Conservation (phyloP, 768 basidiomycete species). For the Boletales sp. region DNA sequence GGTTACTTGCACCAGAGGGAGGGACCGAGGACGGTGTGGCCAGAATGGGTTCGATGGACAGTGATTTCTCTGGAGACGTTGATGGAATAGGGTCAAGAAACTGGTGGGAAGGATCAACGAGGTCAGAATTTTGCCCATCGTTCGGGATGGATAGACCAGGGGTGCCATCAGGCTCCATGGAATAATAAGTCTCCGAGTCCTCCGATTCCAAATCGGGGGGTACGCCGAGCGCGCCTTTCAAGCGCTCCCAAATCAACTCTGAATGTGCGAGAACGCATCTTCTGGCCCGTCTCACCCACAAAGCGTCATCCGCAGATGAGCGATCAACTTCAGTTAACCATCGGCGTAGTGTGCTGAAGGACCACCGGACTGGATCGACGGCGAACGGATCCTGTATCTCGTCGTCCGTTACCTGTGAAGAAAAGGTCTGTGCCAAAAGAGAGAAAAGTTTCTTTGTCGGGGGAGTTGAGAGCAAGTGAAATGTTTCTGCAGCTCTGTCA, state of each 20-base stretch:
- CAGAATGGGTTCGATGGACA: slow-evolving; percentile 55
- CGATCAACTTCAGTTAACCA: slow-evolving; percentile 69
- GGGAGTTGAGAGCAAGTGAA: slow-evolving; percentile 57
- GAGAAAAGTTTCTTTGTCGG: slow-evolving; percentile 71
- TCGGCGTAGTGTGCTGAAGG: slow-evolving; percentile 60
- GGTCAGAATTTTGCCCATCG: background rate
- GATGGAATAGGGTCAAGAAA: slow-evolving; percentile 1
- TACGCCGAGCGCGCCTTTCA: slow-evolving; percentile 84
- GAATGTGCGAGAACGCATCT: slow-evolving; percentile 71
- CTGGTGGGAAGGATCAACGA: background rate
- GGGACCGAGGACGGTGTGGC: slow-evolving; percentile 28
- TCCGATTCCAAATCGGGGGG: slow-evolving; percentile 80
- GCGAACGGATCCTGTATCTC: slow-evolving; percentile 34
- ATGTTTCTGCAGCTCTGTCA: slow-evolving; percentile 75
- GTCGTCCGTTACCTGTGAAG: slow-evolving; percentile 27
- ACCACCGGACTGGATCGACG: slow-evolving; percentile 66
- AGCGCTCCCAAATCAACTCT: slow-evolving; percentile 88
- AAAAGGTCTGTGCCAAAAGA: slow-evolving; percentile 70
- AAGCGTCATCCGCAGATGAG: slow-evolving; percentile 57
- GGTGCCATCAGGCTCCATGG: background rate
- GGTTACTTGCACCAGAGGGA: slow-evolving; percentile 20
- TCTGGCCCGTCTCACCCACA: slow-evolving; percentile 74
- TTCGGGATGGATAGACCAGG: background rate
- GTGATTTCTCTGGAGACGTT: slow-evolving; percentile 11
- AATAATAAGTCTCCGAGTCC: slow-evolving; percentile 20